Conservation (phyloP, 2,329 filamentous ascomycete species). For the Macrophomina pseudophaseolina region DNA sequence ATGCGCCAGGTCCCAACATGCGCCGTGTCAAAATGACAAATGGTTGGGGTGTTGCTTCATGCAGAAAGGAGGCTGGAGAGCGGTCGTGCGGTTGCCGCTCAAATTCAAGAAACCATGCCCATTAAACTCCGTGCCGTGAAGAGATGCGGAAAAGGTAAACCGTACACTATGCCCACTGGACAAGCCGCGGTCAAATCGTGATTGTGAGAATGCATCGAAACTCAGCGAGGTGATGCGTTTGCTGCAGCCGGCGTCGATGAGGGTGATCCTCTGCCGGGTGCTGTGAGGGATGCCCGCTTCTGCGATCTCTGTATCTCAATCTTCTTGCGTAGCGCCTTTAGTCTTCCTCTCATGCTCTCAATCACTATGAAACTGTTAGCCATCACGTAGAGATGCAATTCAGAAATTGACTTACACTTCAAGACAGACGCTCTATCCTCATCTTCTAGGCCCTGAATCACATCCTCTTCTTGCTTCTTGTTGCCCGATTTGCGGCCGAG, state of each 20-base stretch:
- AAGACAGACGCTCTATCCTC: slow-evolving; percentile 76
- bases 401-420: slow-evolving; percentile 64
- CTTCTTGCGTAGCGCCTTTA: slow-evolving; percentile 52
- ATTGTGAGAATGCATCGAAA: neutral
- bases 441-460: slow-evolving; percentile 62
- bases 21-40: slow-evolving; percentile 23
- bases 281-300: slow-evolving; percentile 36
- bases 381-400: neutral
- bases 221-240: slow-evolving; percentile 22
- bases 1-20: slow-evolving; percentile 25
- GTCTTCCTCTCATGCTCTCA: slow-evolving; percentile 50
- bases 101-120: slow-evolving; percentile 18
- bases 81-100: slow-evolving; percentile 14
- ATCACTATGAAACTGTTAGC: slow-evolving; percentile 44
- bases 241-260: slow-evolving; percentile 17
- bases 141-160: slow-evolving; percentile 7
- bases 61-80: slow-evolving; percentile 19
- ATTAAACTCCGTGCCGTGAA: slow-evolving; percentile 24
- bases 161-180: neutral
- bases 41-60: slow-evolving; percentile 24
- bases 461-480: slow-evolving; percentile 53
- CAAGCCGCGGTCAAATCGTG: neutral
- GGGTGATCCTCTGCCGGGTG: slow-evolving; percentile 15
- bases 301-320: slow-evolving; percentile 44
- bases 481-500: slow-evolving; percentile 52